phyloP scores from a whole-genome alignment of 305 asterid species.

The Solanum hybrid region DNA sequence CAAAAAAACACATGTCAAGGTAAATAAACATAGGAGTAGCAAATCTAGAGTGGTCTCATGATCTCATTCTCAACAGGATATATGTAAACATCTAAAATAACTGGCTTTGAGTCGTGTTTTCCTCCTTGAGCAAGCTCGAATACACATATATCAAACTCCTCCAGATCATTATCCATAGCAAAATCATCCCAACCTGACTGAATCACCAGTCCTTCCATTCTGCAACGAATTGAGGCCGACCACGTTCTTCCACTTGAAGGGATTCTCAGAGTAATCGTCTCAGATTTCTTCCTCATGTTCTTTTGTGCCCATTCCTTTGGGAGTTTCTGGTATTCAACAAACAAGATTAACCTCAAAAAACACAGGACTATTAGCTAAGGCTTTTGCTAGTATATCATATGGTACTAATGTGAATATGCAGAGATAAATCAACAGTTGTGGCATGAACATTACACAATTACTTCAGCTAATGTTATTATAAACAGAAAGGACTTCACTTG shows the following conservation, averaged over 20 bases:
- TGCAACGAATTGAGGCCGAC: neutral
- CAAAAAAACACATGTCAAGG: neutral
- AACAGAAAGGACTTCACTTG: neutral
- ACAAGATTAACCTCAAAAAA: neutral
- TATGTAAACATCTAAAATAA: neutral
- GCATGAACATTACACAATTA: neutral
- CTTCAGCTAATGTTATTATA: neutral
- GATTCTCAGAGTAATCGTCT: neutral
- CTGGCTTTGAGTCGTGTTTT: neutral
- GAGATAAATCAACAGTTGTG: neutral
- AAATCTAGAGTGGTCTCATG: neutral
- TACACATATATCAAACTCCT: neutral
- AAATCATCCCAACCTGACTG: constrained; percentile 1
- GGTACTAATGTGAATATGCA: neutral
- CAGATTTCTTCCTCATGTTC: neutral
- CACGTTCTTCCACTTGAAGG: neutral
- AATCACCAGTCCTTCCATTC: constrained; percentile 2
- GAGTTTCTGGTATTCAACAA: neutral
- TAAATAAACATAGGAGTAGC: neutral
- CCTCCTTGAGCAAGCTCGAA: constrained; percentile 7
- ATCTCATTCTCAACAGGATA: neutral
- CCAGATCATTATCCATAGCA: neutral
- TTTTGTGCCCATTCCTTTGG: neutral
- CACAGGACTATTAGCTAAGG: neutral
- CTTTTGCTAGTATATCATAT: neutral